phyloP scores from a whole-genome alignment of 352 stramenopile species.

The Phytophthora aleatoria region DNA sequence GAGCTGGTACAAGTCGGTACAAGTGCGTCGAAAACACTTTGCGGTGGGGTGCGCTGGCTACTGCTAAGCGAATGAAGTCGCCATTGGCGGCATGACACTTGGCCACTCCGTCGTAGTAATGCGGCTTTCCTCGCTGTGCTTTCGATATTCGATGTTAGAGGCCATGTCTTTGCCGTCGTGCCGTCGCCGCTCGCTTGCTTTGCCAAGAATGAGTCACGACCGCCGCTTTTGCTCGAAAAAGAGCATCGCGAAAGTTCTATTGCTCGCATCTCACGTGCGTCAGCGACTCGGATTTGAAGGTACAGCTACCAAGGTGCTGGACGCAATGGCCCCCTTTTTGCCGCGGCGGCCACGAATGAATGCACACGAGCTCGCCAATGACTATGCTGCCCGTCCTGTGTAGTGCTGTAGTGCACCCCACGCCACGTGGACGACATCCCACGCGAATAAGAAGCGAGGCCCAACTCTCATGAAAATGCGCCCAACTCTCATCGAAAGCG shows the following conservation, averaged over 20 bases:
- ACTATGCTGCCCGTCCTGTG: background rate
- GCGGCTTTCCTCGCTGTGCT: conserved; percentile 22
- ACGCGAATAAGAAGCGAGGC: conserved; percentile 33
- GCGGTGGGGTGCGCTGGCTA: conserved; percentile 5
- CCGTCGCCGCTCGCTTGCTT: conserved; percentile 13
- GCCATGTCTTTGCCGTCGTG: conserved; percentile 31
- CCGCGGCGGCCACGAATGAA: background rate
- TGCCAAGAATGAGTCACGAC: conserved; percentile 3
- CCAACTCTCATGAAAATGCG: conserved; percentile 8
- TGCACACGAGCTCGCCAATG: conserved; percentile 12
- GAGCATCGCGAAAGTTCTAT: conserved; percentile 21
- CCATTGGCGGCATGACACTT: conserved; percentile 9
- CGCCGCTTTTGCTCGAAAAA: conserved; percentile 28
- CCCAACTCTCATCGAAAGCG: conserved; percentile 7
- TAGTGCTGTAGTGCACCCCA: conserved; percentile 16
- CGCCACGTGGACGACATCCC: conserved; percentile 17
- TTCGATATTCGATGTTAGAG: conserved; percentile 25
- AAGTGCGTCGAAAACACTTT: conserved; percentile 2
- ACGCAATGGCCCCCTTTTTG: conserved; percentile 14
- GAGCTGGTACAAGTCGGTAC: conserved; percentile 6
- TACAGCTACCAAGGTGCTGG: conserved; percentile 25
- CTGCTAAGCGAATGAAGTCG: conserved; percentile 4
- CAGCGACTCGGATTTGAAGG: conserved; percentile 28
- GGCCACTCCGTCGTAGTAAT: conserved; percentile 27
- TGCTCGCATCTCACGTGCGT: conserved; percentile 25